These are phyloP conservation scores for Stephania yunnanensis DNA, from an alignment of 164 flowering plant species.

Conservation along the genomic window DNA sequence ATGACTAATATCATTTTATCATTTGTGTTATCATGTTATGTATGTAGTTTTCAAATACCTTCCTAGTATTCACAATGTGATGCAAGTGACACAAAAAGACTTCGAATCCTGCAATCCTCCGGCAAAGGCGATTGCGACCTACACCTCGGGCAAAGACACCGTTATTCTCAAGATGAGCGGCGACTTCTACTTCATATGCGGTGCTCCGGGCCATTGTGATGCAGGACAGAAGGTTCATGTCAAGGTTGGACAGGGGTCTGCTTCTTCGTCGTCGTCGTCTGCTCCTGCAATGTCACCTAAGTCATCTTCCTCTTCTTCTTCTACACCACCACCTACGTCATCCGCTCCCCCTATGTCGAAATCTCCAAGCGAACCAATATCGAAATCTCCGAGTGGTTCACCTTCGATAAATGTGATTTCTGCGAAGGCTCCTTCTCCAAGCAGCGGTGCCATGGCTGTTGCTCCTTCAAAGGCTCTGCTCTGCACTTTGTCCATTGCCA, in stretches of 20 bases:
- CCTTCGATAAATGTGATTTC: too few species aligned
- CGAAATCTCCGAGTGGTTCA: too few species aligned
- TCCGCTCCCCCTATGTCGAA: too few species aligned
- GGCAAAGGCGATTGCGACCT: neutral
- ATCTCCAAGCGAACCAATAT: too few species aligned
- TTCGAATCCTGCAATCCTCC: neutral
- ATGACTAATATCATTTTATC: too few species aligned
- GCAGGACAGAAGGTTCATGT: constrained; percentile 4
- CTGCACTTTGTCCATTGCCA: neutral
- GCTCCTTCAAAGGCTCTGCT: neutral
- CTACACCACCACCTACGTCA: too few species aligned
- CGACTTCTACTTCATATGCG: constrained; percentile 6
- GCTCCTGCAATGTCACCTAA: neutral
- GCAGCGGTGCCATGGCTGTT: neutral
- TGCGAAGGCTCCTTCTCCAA: too few species aligned
- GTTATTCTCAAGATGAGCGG: neutral
- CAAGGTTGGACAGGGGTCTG: neutral
- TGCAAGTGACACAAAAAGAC: neutral
- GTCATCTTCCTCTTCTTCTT: neutral
- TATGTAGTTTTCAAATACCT: neutral
- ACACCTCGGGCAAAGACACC: constrained; percentile 4
- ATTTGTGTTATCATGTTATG: neutral
- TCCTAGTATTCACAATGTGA: neutral
- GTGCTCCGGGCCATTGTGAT: constrained; percentile 10
- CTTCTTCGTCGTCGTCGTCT: neutral